A percentile compares a stretch with the other conserved stretches of the same genome.
Conservation (phyloP, 78 protist species). For the Dictyostelium capitatum region DNA sequence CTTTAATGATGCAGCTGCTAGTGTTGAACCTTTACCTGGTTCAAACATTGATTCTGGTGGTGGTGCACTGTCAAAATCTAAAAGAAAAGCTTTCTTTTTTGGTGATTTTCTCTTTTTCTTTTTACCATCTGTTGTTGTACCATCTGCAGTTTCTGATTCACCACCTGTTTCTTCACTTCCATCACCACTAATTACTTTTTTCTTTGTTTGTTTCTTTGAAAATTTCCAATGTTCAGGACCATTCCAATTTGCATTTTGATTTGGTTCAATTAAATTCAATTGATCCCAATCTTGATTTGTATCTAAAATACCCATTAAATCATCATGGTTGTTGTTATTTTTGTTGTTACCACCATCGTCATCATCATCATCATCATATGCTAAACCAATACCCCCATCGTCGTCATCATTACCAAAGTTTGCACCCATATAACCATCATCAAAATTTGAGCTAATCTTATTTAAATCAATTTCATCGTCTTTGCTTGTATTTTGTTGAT, state of each 20-base stretch:
- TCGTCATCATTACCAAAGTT: conserved; percentile 32
- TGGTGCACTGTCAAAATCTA: conserved; percentile 74
- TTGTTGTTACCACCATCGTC: background rate
- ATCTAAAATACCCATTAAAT: conserved; percentile 16
- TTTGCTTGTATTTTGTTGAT: background rate
- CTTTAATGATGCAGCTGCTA: conserved; percentile 14
- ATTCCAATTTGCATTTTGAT: conserved; percentile 81
- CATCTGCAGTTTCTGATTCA: background rate
- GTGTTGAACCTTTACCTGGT: conserved; percentile 69
- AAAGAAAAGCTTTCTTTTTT: conserved; percentile 17
- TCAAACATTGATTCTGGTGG: conserved; percentile 60
- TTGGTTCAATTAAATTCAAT: conserved; percentile 46
- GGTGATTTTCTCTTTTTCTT: conserved; percentile 11
- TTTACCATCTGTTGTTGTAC: conserved; percentile 1
- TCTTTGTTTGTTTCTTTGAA: background rate
- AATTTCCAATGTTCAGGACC: conserved; percentile 91
- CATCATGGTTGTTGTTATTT: background rate
- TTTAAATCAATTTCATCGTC: conserved; percentile 46
- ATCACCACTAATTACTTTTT: conserved; percentile 1
- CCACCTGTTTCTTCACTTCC: background rate
- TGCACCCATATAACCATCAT: conserved; percentile 29
- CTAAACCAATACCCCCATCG: conserved; percentile 8
- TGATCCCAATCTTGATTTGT: conserved; percentile 46
- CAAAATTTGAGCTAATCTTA: background rate
- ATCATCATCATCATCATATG: conserved; percentile 10